Evolutionary conservation across 768 basidiomycete species (phyloP), one percentile per base, ranked within the genome.

Genomic region (Lactarius tabidus): DNA sequence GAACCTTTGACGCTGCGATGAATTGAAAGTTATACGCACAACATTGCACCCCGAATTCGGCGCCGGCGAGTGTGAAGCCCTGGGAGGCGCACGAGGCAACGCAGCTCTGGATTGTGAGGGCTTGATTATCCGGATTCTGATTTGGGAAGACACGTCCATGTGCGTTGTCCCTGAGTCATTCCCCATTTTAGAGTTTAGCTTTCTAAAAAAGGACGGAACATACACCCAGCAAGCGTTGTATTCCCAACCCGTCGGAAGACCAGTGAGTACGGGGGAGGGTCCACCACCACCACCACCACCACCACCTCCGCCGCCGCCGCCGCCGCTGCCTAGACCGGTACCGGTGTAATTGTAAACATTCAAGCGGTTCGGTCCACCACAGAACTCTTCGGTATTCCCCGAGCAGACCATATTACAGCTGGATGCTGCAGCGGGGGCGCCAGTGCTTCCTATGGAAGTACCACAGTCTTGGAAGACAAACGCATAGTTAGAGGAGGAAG

Each of bases 301-400:
- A n/a, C n/a, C n/a, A n/a, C n/a, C n/a, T n/a, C n/a, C n/a, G n/a
- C n/a, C n/a, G n/a, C n/a, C n/a, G n/a, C n/a, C n/a, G n/a, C n/a
- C n/a, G n/a, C n/a, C n/a, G n/a, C n/a, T n/a, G n/a, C n/a, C n/a
- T n/a, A n/a, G n/a, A n/a, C n/a, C n/a, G 31, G 8, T 82, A 0
- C 86, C 87, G 45, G 88, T 90, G 67, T 83, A 89, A 72, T 89
- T 88, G 74, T 88, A 91, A 3, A 86, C 74, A 59, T 83, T 87
- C 26, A 91, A 76, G 52, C 83, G 77, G 70, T 86, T 80, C 0
- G 89, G 86, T 38, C 90, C 90, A 26, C 90, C 90, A 68, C 90
- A 92, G 65, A 85, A 85, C 70, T 90, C 85, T 0, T 84, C 78
- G 45, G 74, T 75, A 64, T 87, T 85, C 15, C 88, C 89, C 3